A percentile compares a stretch with the other conserved stretches of the same genome.
phyloP scores from a whole-genome alignment of 2,329 filamentous ascomycete genomes.

The Phyllachora maydis region DNA sequence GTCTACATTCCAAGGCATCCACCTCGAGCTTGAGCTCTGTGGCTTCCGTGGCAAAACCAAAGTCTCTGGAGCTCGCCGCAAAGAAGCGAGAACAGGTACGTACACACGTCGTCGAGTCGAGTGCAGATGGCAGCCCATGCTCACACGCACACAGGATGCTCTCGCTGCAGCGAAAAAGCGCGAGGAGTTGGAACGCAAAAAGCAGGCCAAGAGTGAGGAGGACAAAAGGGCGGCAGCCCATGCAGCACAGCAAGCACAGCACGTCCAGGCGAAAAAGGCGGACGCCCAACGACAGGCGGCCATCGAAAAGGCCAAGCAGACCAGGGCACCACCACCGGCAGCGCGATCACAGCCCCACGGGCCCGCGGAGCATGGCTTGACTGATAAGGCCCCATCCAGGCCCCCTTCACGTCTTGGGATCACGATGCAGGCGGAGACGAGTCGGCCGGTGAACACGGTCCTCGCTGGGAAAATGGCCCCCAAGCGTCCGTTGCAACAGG shows the following conservation, averaged over 20 bases:
- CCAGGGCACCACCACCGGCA: slow-evolving; percentile 38
- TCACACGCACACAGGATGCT: slow-evolving; percentile 37
- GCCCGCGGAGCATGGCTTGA: slow-evolving; percentile 20
- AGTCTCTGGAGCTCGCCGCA: slow-evolving; percentile 54
- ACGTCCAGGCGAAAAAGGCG: no score
- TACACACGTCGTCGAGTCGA: no score
- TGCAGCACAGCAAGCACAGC: slow-evolving; percentile 37
- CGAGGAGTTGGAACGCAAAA: slow-evolving; percentile 43
- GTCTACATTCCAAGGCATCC: slow-evolving; percentile 36
- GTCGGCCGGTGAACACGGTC: slow-evolving; percentile 40
- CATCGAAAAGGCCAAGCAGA: slow-evolving; percentile 45
- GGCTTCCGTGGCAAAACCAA: slow-evolving; percentile 43
- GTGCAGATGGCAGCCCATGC: neutral
- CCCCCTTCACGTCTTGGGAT: slow-evolving; percentile 38
- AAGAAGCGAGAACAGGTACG: slow-evolving; percentile 49
- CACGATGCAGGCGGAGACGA: slow-evolving; percentile 31
- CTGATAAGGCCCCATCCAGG: slow-evolving; percentile 15
- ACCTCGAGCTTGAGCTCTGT: slow-evolving; percentile 37
- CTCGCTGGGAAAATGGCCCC: slow-evolving; percentile 34
- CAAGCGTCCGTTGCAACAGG: slow-evolving; percentile 54
- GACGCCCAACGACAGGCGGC: slow-evolving; percentile 39
- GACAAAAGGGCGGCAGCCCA: slow-evolving; percentile 32
- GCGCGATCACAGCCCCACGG: slow-evolving; percentile 31
- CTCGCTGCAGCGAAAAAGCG: slow-evolving; percentile 58
- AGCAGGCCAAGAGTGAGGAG: slow-evolving; percentile 38